Evolutionary conservation across 257 asterid species (phyloP).

Genomic region (Hygrophila difformis): DNA sequence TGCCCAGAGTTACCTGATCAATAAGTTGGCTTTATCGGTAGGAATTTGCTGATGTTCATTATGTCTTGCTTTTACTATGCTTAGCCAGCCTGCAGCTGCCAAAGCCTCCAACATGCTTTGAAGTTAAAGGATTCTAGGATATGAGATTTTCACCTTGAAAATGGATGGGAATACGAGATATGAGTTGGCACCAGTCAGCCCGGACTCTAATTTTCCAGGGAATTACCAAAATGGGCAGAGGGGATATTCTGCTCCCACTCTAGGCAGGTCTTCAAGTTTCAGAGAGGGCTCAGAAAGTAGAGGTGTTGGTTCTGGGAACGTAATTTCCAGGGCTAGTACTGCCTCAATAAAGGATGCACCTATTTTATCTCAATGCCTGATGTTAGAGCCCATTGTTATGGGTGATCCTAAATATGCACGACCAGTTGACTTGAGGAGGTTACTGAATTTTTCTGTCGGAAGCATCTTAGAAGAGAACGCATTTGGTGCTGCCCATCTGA

Average conservation of each 20-base stretch:
- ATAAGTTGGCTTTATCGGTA: constrained; percentile 61
- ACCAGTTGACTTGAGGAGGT: constrained; percentile 65
- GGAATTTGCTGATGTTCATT: too few species aligned
- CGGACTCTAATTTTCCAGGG: constrained; percentile 59
- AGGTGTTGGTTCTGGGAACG: constrained; percentile 49
- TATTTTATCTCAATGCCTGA: constrained; percentile 34
- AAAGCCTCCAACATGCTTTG: too few species aligned
- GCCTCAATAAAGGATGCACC: constrained; percentile 49
- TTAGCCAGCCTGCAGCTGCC: too few species aligned
- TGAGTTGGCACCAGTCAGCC: constrained; percentile 63
- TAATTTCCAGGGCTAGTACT: constrained; percentile 48
- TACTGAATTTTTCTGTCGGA: constrained; percentile 47
- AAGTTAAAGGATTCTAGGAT: neutral
- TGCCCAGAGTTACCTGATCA: constrained; percentile 36
- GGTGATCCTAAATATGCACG: constrained; percentile 48
- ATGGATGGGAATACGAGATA: constrained; percentile 85
- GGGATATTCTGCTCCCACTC: constrained; percentile 47
- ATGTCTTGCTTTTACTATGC: too few species aligned
- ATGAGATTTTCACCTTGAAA: constrained; percentile 29
- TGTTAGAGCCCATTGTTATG: constrained; percentile 56
- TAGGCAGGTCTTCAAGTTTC: constrained; percentile 77
- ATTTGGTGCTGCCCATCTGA: constrained; percentile 46
- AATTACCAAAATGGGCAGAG: constrained; percentile 66
- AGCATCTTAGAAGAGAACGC: constrained; percentile 66
- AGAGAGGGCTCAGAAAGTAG: constrained; percentile 67